phyloP scores from a whole-genome alignment of 495 filamentous ascomycete genomes.

The Platismatia glauca region DNA sequence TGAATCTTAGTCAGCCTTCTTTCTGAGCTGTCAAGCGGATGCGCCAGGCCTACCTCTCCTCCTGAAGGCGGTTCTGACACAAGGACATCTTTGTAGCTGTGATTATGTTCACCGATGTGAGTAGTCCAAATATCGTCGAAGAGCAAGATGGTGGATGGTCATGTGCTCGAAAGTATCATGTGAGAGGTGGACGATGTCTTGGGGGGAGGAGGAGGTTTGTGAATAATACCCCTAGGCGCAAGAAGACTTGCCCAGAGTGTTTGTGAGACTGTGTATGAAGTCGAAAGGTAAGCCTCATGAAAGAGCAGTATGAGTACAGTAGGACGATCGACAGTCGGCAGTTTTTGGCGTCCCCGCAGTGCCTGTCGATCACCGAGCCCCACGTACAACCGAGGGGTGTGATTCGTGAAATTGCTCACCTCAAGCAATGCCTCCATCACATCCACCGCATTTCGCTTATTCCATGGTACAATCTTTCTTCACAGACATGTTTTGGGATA shows the following conservation, averaged over 20 bases:
- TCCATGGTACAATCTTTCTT: neutral
- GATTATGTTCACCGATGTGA: neutral
- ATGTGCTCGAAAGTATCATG: neutral
- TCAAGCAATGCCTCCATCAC: neutral
- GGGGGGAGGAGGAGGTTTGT: neutral
- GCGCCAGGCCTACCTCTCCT: conserved; percentile 62
- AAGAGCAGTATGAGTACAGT: neutral
- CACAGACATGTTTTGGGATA: neutral
- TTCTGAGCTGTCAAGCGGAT: neutral
- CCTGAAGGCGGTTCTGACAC: conserved; percentile 77
- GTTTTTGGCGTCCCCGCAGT: neutral
- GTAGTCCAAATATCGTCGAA: neutral
- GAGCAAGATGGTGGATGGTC: neutral
- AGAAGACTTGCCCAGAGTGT: neutral
- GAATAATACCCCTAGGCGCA: neutral
- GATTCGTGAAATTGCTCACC: conserved; percentile 4
- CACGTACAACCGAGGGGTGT: neutral
- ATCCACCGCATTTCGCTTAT: neutral
- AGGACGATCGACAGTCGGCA: neutral
- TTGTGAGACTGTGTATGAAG: neutral
- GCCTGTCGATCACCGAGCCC: conserved; percentile 12
- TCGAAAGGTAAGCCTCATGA: neutral
- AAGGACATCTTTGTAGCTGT: conserved; percentile 58
- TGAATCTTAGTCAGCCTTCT: conserved; percentile 29
- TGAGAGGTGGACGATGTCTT: neutral